Conservation (phyloP, 2,329 filamentous ascomycete genomes). For the Tolypocladium ovalisporum region DNA sequence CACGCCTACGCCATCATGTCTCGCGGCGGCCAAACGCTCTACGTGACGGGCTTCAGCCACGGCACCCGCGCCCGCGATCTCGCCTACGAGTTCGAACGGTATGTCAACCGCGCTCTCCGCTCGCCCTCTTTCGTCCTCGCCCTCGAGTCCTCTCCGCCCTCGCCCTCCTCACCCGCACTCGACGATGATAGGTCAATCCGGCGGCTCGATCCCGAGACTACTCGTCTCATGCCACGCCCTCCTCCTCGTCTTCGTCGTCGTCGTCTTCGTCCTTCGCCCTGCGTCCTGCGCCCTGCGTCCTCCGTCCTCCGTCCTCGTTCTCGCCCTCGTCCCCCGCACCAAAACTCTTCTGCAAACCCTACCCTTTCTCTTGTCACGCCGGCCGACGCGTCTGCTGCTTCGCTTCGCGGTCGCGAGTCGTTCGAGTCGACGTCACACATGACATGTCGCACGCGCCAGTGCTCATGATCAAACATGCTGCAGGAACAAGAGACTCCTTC, state of each 20-base stretch:
- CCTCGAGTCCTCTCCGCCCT: slow-evolving; percentile 27
- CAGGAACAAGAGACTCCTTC: slow-evolving; percentile 1
- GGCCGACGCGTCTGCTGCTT: slow-evolving; percentile 16
- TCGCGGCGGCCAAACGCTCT: slow-evolving; percentile 86
- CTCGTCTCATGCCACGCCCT: slow-evolving; percentile 7
- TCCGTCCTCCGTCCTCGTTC: slow-evolving; percentile 10
- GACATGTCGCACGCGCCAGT: slow-evolving; percentile 9
- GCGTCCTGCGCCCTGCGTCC: slow-evolving; percentile 4
- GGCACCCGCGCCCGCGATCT: slow-evolving; percentile 97
- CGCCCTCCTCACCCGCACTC: slow-evolving; percentile 29
- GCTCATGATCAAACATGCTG: slow-evolving; percentile 5
- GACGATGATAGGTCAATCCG: slow-evolving; percentile 17
- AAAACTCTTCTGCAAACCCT: slow-evolving; percentile 8
- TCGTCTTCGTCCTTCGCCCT: slow-evolving; percentile 10
- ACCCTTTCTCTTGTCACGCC: slow-evolving; percentile 9
- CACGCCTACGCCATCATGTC: slow-evolving; percentile 51
- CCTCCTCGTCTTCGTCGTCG: slow-evolving; percentile 15
- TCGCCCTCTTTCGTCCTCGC: slow-evolving; percentile 22
- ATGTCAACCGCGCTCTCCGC: slow-evolving; percentile 54
- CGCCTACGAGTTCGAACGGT: slow-evolving; percentile 99
- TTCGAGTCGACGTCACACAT: slow-evolving; percentile 13
- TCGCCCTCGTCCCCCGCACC: slow-evolving; percentile 9
- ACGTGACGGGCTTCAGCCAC: slow-evolving; percentile 98
- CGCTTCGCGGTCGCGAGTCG: slow-evolving; percentile 12
- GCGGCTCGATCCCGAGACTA: slow-evolving; percentile 14